Evolutionary conservation across 2,329 filamentous ascomycete genomes (phyloP).

Genomic region (Cladosporium oxysporum): DNA sequence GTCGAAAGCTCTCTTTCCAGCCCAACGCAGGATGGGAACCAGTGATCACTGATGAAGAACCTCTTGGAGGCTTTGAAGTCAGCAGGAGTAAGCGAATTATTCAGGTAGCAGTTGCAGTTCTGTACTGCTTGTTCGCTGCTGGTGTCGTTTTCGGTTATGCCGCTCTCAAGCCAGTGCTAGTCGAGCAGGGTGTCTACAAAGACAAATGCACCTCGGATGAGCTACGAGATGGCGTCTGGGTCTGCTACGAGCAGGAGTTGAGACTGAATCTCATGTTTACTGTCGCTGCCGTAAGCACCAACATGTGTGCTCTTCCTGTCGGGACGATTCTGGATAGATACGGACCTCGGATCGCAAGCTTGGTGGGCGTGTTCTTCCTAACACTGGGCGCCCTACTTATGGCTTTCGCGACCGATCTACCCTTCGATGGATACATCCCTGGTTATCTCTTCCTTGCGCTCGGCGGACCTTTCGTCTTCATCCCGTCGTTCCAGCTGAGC

Average conservation of each 20-base stretch:
- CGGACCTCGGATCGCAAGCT: slow-evolving; percentile 74
- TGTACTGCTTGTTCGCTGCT: slow-evolving; percentile 75
- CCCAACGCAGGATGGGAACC: slow-evolving; percentile 50
- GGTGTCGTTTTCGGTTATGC: slow-evolving; percentile 84
- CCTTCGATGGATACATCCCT: slow-evolving; percentile 66
- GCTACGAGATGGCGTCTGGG: slow-evolving; percentile 49
- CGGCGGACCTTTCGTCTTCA: slow-evolving; percentile 54
- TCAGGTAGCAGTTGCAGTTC: slow-evolving; percentile 67
- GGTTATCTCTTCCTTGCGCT: slow-evolving; percentile 53
- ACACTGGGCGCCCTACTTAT: slow-evolving; percentile 70
- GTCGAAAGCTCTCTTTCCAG: slow-evolving; percentile 53
- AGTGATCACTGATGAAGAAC: slow-evolving; percentile 39
- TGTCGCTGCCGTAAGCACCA: slow-evolving; percentile 81
- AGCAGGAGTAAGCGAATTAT: slow-evolving; percentile 53
- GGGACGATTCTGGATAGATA: slow-evolving; percentile 82
- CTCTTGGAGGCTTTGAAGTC: slow-evolving; percentile 56
- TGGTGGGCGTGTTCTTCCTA: slow-evolving; percentile 70
- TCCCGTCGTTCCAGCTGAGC: slow-evolving; percentile 53
- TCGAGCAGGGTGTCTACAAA: slow-evolving; percentile 70
- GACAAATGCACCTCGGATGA: slow-evolving; percentile 61
- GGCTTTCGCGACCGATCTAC: slow-evolving; percentile 62
- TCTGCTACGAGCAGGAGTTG: slow-evolving; percentile 62
- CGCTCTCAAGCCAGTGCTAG: slow-evolving; percentile 78
- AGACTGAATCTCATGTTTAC: slow-evolving; percentile 90
- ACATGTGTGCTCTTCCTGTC: slow-evolving; percentile 81